These are phyloP conservation scores for Periconia digitata DNA, from an alignment of 2,329 filamentous ascomycete genomes.

Conservation along the genomic window DNA sequence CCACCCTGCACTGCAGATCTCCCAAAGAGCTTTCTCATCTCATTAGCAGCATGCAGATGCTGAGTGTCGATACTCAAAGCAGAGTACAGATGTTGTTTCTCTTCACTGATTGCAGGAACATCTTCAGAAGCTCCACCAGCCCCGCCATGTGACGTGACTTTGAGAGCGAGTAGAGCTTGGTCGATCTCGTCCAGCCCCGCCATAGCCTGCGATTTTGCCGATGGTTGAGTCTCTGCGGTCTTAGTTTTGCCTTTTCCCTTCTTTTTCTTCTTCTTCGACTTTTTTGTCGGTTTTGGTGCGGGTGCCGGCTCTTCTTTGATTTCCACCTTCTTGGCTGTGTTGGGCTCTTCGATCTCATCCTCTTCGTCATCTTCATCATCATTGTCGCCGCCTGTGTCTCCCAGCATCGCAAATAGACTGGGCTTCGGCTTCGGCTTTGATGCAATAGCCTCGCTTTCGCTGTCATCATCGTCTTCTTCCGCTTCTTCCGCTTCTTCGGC, in stretches of 20 bases:
- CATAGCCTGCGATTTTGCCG: conserved; percentile 9
- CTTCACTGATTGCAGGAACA: conserved; percentile 33
- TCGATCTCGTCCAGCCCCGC: conserved; percentile 65
- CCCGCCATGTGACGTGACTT: conserved; percentile 30
- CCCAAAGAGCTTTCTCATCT: conserved; percentile 81
- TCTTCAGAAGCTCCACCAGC: conserved; percentile 15
- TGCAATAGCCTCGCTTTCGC: conserved; percentile 31
- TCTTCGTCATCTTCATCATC: conserved; percentile 40
- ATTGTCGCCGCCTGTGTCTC: conserved; percentile 43
- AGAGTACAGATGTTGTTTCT: conserved; percentile 52
- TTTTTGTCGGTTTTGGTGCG: conserved; percentile 40
- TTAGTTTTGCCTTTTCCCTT: conserved; percentile 58
- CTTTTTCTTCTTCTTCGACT: conserved; percentile 64
- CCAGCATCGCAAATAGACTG: conserved; percentile 52
- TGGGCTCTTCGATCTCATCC: conserved; percentile 33
- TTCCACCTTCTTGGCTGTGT: conserved; percentile 27
- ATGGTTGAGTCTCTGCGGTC: conserved; percentile 13
- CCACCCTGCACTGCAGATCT: conserved; percentile 61
- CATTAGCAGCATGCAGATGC: conserved; percentile 81
- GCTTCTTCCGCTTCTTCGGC: conserved; percentile 40
- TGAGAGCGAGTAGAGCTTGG: conserved; percentile 61
- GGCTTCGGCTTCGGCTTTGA: conserved; percentile 34
- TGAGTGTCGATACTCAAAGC: conserved; percentile 67
- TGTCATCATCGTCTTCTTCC: conserved; percentile 45
- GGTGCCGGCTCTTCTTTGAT: conserved; percentile 15